These are phyloP conservation scores for Phylloporus sp. DNA, from an alignment of 768 basidiomycete genomes.

Conservation along the genomic window DNA sequence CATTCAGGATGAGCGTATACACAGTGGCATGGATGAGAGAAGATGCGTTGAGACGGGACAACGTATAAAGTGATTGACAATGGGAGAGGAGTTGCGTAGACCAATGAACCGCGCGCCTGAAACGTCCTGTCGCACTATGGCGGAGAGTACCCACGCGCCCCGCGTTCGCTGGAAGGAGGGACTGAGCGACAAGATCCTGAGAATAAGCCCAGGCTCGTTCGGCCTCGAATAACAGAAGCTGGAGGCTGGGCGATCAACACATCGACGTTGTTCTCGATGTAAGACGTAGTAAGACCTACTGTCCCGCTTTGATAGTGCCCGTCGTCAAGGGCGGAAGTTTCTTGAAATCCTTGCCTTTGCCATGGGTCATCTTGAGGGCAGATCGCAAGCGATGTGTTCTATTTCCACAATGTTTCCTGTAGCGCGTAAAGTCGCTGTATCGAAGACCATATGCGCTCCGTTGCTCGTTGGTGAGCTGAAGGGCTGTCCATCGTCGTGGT, in stretches of 20 bases:
- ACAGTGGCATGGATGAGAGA: slow-evolving; percentile 66
- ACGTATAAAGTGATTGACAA: slow-evolving; percentile 59
- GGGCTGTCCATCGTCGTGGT: slow-evolving; percentile 45
- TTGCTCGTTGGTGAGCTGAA: slow-evolving; percentile 83
- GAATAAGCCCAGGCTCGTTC: slow-evolving; percentile 92
- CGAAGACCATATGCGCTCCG: slow-evolving; percentile 88
- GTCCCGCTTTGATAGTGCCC: slow-evolving; percentile 77
- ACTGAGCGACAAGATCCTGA: slow-evolving; percentile 63
- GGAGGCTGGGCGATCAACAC: slow-evolving; percentile 48
- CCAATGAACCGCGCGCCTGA: slow-evolving; percentile 77
- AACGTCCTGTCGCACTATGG: slow-evolving; percentile 73
- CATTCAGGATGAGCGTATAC: slow-evolving; percentile 78
- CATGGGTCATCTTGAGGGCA: slow-evolving; percentile 79
- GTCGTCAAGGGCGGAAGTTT: slow-evolving; percentile 63
- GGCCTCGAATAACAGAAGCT: slow-evolving; percentile 83
- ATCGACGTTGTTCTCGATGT: slow-evolving; percentile 4
- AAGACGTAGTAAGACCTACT: slow-evolving; percentile 50
- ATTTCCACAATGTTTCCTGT: slow-evolving; percentile 92
- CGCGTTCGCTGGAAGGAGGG: slow-evolving; percentile 49
- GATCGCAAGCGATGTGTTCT: slow-evolving; percentile 86
- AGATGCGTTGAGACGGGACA: slow-evolving; percentile 50
- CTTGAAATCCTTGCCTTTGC: slow-evolving; percentile 89
- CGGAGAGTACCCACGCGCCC: slow-evolving; percentile 54
- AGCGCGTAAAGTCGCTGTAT: slow-evolving; percentile 83
- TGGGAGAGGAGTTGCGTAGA: slow-evolving; percentile 72